Evolutionary conservation across 495 filamentous ascomycete species (phyloP).

Genomic region (Aeminium ludgeri): DNA sequence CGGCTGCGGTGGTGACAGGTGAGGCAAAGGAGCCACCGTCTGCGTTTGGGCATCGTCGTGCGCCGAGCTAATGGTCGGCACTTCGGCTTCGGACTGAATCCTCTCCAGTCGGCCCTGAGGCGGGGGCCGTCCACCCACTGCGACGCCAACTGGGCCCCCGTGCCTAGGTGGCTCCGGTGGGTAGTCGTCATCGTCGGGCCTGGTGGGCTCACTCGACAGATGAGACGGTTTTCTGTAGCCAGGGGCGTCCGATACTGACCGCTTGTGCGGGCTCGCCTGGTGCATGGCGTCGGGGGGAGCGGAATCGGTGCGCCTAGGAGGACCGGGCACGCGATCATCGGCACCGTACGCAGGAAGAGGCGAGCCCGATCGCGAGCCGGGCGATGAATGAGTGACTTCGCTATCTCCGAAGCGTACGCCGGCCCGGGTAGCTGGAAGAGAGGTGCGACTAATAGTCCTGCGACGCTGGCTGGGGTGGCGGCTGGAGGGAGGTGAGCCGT

Average conservation of each 20-base stretch:
- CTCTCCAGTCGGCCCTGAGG: constrained; percentile 7
- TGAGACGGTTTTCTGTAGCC: constrained; percentile 31
- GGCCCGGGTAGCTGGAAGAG: constrained; percentile 11
- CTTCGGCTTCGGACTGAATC: constrained; percentile 11
- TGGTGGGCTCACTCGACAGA: constrained; percentile 26
- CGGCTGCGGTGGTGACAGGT: constrained; percentile 37
- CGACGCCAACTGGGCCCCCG: constrained; percentile 15
- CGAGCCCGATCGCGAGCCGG: constrained; percentile 20
- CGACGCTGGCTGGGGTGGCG: constrained; percentile 9
- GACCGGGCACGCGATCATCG: background rate
- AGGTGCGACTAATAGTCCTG: constrained; percentile 12
- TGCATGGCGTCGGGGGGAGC: constrained; percentile 27
- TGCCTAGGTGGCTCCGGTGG: constrained; percentile 32
- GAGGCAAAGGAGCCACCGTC: constrained; percentile 26
- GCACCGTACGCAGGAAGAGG: constrained; percentile 1
- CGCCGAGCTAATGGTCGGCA: constrained; percentile 8
- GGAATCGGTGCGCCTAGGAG: constrained; percentile 24
- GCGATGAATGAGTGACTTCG: constrained; percentile 38
- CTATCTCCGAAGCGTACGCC: constrained; percentile 50
- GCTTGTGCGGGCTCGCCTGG: constrained; percentile 28
- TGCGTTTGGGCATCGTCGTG: constrained; percentile 2
- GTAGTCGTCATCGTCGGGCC: constrained; percentile 9
- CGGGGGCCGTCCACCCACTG: background rate
- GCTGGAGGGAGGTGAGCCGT: constrained; percentile 40
- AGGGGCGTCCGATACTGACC: constrained; percentile 40